A percentile compares a stretch with the other conserved stretches of the same genome.
Evolutionary conservation across 2,329 filamentous ascomycete genomes (phyloP).

Genomic region (Fusarium agapanthi): DNA sequence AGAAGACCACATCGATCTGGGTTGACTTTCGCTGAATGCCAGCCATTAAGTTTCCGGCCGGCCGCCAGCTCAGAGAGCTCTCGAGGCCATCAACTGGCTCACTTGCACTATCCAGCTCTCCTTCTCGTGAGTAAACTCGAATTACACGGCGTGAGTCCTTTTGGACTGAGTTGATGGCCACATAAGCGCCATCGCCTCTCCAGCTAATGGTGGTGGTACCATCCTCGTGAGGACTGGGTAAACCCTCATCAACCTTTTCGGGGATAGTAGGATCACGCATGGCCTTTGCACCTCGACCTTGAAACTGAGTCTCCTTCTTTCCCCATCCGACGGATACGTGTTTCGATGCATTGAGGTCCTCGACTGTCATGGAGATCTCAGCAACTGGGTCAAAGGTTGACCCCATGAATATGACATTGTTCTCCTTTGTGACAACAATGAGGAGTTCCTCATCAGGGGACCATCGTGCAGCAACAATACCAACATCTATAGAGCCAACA

Average conservation of each 20-base stretch:
- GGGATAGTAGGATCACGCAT: constrained; percentile 94
- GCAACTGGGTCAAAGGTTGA: constrained; percentile 86
- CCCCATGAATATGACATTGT: constrained; percentile 91
- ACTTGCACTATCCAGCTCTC: constrained; percentile 88
- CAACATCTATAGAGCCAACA: constrained; percentile 90
- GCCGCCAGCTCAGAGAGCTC: constrained; percentile 87
- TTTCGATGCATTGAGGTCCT: constrained; percentile 86
- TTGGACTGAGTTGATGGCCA: constrained; percentile 86
- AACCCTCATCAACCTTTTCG: constrained; percentile 86
- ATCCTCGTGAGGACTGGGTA: constrained; percentile 78
- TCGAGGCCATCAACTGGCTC: constrained; percentile 96
- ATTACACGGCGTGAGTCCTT: constrained; percentile 77
- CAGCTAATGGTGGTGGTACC: constrained; percentile 79
- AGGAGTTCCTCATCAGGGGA: constrained; percentile 94
- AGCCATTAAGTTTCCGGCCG: constrained; percentile 90
- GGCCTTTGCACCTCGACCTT: constrained; percentile 86
- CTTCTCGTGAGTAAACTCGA: constrained; percentile 90
- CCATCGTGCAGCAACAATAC: constrained; percentile 90
- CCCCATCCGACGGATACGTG: constrained; percentile 98
- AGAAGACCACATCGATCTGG: constrained; percentile 87
- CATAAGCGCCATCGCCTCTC: constrained; percentile 92
- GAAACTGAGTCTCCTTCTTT: constrained; percentile 97
- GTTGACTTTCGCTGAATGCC: constrained; percentile 77
- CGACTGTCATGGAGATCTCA: constrained; percentile 74
- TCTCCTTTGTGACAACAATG: constrained; percentile 79